Evolutionary conservation across 208 protist species (phyloP), one percentile per base, ranked within the genome.

Genomic region (Willaertia magna): DNA sequence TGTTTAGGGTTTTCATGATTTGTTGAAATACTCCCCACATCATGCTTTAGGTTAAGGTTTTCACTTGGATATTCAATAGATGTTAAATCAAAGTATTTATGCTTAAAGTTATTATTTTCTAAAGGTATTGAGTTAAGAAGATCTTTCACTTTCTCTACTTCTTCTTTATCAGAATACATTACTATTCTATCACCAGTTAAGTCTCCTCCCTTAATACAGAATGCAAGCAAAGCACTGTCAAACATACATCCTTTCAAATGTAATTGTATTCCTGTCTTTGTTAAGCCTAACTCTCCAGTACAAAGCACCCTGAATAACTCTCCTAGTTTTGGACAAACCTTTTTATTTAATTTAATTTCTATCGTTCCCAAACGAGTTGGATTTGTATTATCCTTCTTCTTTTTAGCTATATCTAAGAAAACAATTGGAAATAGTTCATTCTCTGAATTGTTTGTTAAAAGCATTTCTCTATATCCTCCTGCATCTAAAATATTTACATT

Each of bases 221-320:
- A 34, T 2, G 39, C 67, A 11, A 18, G 67, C 0, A 76, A 0
- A 4, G 39, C 3, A 44, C 30, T 76, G 39, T 76, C 34, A 42
- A 76, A 34, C 9, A 12, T 76, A 18, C 34, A 42, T 0, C n/a
- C 39, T 44, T 76, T 76, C 9, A 76, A 44, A 76, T 6, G 20
- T 12, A 76, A 34, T 20, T n/a, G n/a, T 4, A 44, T 44, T 39
- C 20, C 16, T 6, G 9, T 11, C 2, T 9, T 16, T 4, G n/a
- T 34, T 26, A 82, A 44, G 20, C 89, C 85, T 51, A 87, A 44
- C 52, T 91, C 89, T 40, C 91, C 90, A 11, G 88, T 93, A 81
- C 84, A 86, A 16, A 94, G 79, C 6, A 59, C 81, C 48, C 85
- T 43, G 61, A 94, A 94, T 74, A 94, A 94, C 43, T 92, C 86